phyloP scores from a whole-genome alignment of 805 yeast genomes.

The Cyberlindnera maclurae region DNA sequence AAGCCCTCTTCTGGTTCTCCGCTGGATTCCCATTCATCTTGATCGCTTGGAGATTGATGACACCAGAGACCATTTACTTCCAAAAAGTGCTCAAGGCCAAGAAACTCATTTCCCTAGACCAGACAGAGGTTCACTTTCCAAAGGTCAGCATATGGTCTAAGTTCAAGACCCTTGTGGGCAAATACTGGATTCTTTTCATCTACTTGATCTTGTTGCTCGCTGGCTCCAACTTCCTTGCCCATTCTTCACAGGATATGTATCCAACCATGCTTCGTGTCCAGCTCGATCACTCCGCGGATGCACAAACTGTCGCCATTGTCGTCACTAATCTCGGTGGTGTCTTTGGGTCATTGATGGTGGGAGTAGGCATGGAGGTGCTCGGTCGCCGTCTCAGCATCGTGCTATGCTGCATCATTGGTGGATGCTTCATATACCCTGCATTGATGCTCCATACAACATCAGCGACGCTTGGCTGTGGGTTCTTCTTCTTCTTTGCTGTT shows the following conservation, averaged over 20 bases:
- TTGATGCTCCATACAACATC: slow-evolving; percentile 31
- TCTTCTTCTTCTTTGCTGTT: slow-evolving; percentile 57
- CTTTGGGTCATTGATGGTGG: slow-evolving; percentile 52
- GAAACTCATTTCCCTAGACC: slow-evolving; percentile 21
- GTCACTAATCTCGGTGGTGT: slow-evolving; percentile 65
- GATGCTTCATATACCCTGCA: slow-evolving; percentile 58
- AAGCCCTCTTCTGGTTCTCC: slow-evolving; percentile 66
- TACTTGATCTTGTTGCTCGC: slow-evolving; percentile 58
- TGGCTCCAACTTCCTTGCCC: slow-evolving; percentile 65
- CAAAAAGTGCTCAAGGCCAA: slow-evolving; percentile 25
- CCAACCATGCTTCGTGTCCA: slow-evolving; percentile 58
- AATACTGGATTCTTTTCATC: slow-evolving; percentile 55
- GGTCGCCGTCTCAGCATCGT: slow-evolving; percentile 58
- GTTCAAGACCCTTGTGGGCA: slow-evolving; percentile 31
- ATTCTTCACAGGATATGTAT: slow-evolving; percentile 69
- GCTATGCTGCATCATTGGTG: slow-evolving; percentile 46
- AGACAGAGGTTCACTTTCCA: slow-evolving; percentile 23
- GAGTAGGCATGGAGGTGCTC: slow-evolving; percentile 47
- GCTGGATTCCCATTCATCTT: slow-evolving; percentile 57
- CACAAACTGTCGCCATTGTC: slow-evolving; percentile 51
- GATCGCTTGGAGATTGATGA: slow-evolving; percentile 46
- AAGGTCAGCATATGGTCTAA: slow-evolving; percentile 18
- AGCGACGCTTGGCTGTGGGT: slow-evolving; percentile 51
- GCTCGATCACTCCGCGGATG: slow-evolving; percentile 37
- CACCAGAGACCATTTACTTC: slow-evolving; percentile 57